Base-by-base conservation (phyloP, 768 basidiomycete species). In the Amylocystis lapponica region DNA sequence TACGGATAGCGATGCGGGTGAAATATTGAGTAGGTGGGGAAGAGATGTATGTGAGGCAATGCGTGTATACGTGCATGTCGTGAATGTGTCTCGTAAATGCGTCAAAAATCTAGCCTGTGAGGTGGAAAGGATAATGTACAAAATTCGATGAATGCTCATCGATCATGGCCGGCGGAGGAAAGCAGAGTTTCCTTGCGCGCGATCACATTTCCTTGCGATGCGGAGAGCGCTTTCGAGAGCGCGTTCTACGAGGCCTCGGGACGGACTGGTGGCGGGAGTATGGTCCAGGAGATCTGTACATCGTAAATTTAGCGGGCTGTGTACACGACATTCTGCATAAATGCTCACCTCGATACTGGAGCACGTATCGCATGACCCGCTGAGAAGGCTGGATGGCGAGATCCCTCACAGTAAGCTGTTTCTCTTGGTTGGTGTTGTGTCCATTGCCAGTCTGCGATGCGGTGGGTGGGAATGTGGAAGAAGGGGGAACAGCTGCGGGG, bases 341-440 rank as follows among this genome's bases (percentile, higher is more conserved):
- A 39, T 8, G 62, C 67, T 43, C 46, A 79, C 81, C 81, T 68
- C 66, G 72, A 48, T 76, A 82, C 32, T 81, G 62, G 29, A 83
- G 54, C 2, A 75, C 76, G 56, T 83, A 82, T 47, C 81, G 67
- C 61, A 74, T 74, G n/a, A 81, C 69, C 16, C 82, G 66, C 54
- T 84, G 80, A 12, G 74, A 71, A 14, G 81, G 81, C 50, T 76
- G 64, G 41, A 84, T 81, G 2, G 79, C 79, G 22, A 84, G 56
- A 44, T 83, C 82, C 39, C 79, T 65, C 19, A 80, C 66, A 23
- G 60, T 60, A 3, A 54, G 54, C 22, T 52, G 51, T 46, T 55
- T 58, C 39, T 52, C 48, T 35, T 37, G 34, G 27, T 46, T 39
- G 38, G 43, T 45, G 36, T 23, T 22, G 8, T 30, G 40, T 30